A percentile compares a stretch with the other conserved stretches of the same genome.
Evolutionary conservation across 208 protist species (phyloP).

Genomic region (Acanthamoeba divionensis): DNA sequence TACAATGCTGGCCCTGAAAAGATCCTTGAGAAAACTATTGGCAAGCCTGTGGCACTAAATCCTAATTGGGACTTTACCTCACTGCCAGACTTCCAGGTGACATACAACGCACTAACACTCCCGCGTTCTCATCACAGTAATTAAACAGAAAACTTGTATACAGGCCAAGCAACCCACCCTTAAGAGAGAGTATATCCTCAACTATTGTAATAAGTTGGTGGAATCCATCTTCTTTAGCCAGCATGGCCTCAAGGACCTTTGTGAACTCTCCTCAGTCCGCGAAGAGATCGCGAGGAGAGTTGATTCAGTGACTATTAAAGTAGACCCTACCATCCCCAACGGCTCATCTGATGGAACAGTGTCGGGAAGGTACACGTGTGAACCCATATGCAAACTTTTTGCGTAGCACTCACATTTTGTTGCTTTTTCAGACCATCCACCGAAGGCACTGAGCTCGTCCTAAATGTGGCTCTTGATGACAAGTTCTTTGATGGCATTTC

Average conservation of each 20-base stretch:
- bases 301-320: background rate
- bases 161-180: background rate
- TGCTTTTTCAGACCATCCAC: too few relatives aligned
- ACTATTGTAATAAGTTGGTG: background rate
- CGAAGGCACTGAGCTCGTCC: background rate
- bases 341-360: background rate
- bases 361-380: background rate
- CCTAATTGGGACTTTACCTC: constrained; percentile 38
- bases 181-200: background rate
- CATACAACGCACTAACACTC: background rate
- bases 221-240: background rate
- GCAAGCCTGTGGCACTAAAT: background rate
- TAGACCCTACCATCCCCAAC: background rate
- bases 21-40: background rate
- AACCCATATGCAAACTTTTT: too few relatives aligned
- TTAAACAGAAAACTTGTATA: background rate
- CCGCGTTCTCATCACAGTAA: background rate
- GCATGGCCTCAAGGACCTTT: background rate
- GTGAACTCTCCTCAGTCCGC: background rate
- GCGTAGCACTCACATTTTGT: too few relatives aligned
- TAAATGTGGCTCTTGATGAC: background rate
- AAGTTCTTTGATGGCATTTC: background rate
- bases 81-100: background rate
- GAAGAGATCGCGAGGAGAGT: background rate
- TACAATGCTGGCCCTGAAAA: background rate